Conservation (phyloP, 345 rosid genomes). For the Odontarrhena argentea region DNA sequence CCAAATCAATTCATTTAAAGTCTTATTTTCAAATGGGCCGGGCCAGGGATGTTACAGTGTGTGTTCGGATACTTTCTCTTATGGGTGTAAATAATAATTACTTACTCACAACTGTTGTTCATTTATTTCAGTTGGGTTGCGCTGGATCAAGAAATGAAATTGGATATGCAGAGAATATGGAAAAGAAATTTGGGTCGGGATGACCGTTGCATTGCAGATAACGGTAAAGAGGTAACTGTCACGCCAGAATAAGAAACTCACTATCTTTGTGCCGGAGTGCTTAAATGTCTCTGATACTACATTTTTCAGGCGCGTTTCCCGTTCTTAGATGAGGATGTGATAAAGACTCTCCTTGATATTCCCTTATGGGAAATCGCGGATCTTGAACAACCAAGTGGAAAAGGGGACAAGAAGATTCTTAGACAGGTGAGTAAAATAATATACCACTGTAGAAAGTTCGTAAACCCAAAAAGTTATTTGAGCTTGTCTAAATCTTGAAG, state of each 20-base stretch:
- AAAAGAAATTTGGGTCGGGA: slow-evolving; percentile 95
- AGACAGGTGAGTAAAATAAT: slow-evolving; percentile 63
- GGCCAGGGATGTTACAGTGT: no score
- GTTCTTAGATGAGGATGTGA: slow-evolving; percentile 93
- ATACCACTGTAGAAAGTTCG: neutral
- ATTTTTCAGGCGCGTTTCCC: slow-evolving; percentile 81
- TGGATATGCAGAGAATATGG: slow-evolving; percentile 99
- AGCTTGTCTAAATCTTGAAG: slow-evolving; percentile 43
- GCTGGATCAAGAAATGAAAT: slow-evolving; percentile 87
- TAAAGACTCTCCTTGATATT: slow-evolving; percentile 69
- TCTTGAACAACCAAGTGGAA: slow-evolving; percentile 90
- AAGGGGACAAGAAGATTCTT: slow-evolving; percentile 91
- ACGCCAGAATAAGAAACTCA: neutral
- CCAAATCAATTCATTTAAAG: no score
- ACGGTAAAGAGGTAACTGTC: slow-evolving; percentile 78
- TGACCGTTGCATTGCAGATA: slow-evolving; percentile 87
- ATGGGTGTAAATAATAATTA: neutral
- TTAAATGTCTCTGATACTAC: neutral
- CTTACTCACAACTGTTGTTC: neutral
- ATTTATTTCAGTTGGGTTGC: slow-evolving; percentile 65
- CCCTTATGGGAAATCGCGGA: slow-evolving; percentile 87
- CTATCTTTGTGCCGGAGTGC: neutral
- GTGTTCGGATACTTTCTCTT: neutral
- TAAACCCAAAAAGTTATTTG: neutral
- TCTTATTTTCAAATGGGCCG: no score